These are phyloP conservation scores for Nectriaceae sp. DNA, from an alignment of 2,329 filamentous ascomycete genomes.

Conservation along the genomic window DNA sequence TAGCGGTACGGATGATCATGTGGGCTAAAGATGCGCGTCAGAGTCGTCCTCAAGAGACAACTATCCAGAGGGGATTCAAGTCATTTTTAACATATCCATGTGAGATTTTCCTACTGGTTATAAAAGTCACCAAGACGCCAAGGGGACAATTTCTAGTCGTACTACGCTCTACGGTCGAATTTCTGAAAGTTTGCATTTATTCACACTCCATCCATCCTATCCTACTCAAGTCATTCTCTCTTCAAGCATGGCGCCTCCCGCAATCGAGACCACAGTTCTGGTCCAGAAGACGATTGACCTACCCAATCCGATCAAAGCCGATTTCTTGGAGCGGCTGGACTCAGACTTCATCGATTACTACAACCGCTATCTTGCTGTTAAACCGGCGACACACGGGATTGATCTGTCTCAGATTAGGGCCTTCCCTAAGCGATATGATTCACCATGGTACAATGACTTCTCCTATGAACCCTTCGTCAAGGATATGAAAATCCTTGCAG, in stretches of 20 bases:
- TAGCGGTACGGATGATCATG: no score
- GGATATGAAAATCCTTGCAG: slow-evolving; percentile 6
- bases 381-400: background rate
- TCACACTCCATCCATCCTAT: no score
- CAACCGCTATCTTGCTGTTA: slow-evolving; percentile 5
- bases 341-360: slow-evolving; percentile 11
- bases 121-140: no score
- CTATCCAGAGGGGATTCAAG: no score
- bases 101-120: no score
- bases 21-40: no score
- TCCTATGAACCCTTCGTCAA: slow-evolving; percentile 9
- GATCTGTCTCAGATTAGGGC: background rate
- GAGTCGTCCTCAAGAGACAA: no score
- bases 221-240: no score
- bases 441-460: slow-evolving; percentile 9
- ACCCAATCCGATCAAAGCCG: background rate
- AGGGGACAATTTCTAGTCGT: no score
- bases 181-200: no score
- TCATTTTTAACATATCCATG: no score
- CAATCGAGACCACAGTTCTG: background rate
- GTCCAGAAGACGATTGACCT: background rate
- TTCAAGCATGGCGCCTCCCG: background rate
- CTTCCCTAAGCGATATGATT: background rate
- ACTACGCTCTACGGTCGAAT: no score
- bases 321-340: slow-evolving; percentile 5